A percentile compares a stretch with the other conserved stretches of the same genome.
Conservation (phyloP, 257 asterid genomes). For the Orobanche coerulescens region DNA sequence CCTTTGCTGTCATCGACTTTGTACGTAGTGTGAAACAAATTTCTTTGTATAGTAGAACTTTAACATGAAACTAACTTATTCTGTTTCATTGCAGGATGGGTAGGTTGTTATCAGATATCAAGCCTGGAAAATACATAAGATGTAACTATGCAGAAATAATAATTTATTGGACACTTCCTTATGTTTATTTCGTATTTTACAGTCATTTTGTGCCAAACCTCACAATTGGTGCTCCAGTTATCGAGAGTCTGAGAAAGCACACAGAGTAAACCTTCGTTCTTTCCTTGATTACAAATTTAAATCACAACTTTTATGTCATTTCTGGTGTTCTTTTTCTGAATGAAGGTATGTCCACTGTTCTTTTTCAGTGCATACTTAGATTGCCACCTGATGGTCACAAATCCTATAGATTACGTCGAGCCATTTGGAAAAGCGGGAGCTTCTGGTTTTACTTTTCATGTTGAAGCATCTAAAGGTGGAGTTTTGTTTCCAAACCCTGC, state of each 20-base stretch:
- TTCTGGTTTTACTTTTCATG: conserved; percentile 90
- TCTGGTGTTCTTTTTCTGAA: neutral
- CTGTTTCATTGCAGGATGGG: conserved; percentile 78
- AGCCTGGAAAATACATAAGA: conserved; percentile 16
- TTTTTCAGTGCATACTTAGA: conserved; percentile 74
- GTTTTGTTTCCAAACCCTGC: neutral
- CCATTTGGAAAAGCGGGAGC: conserved; percentile 83
- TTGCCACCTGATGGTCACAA: conserved; percentile 95
- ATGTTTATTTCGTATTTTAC: conserved; percentile 22
- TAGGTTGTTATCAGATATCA: conserved; percentile 38
- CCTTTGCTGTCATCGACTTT: neutral
- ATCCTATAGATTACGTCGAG: conserved; percentile 86
- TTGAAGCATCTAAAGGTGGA: conserved; percentile 72
- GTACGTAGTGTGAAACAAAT: neutral
- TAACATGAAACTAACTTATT: neutral
- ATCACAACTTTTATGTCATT: neutral
- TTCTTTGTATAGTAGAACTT: neutral
- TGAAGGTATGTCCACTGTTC: neutral
- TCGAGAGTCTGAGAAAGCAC: conserved; percentile 84
- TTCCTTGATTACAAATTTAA: conserved; percentile 2
- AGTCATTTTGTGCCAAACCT: conserved; percentile 92
- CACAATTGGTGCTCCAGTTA: conserved; percentile 85
- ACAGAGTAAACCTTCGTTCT: conserved; percentile 40
- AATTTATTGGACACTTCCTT: conserved; percentile 9
- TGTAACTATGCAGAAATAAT: neutral